These are phyloP conservation scores for Chloranthus sessilifolius DNA, from an alignment of 164 flowering plant genomes.

Conservation along the genomic window DNA sequence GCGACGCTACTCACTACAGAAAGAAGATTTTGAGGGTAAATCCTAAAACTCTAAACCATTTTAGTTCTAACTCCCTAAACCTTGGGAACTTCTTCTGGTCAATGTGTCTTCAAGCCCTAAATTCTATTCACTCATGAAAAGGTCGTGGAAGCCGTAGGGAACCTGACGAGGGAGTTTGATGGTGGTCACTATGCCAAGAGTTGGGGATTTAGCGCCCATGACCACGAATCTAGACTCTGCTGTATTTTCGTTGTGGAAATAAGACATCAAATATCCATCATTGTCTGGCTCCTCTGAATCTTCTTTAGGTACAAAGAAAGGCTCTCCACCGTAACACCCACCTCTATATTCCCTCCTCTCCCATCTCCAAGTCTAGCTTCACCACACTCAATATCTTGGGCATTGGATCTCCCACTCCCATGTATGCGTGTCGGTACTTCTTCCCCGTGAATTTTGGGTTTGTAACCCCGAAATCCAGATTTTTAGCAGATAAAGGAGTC, in stretches of 20 bases:
- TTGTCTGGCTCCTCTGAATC: too few species aligned
- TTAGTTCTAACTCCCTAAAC: too few species aligned
- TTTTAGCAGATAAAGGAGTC: slow-evolving; percentile 43
- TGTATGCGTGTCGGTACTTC: slow-evolving; percentile 53
- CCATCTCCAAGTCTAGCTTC: slow-evolving; percentile 44
- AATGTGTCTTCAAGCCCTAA: too few species aligned
- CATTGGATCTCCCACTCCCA: slow-evolving; percentile 54
- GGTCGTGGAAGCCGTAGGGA: slow-evolving; percentile 85
- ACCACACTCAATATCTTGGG: slow-evolving; percentile 65
- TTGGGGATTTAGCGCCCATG: slow-evolving; percentile 76
- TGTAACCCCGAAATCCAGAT: slow-evolving; percentile 59
- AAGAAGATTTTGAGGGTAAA: too few species aligned
- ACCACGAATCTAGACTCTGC: slow-evolving; percentile 67
- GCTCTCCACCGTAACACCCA: slow-evolving; percentile 77
- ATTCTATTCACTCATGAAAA: slow-evolving; percentile 56
- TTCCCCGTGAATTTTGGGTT: slow-evolving; percentile 45
- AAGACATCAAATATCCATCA: slow-evolving; percentile 61
- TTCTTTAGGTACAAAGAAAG: slow-evolving; percentile 57
- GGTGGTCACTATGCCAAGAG: slow-evolving; percentile 57
- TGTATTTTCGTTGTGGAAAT: slow-evolving; percentile 45
- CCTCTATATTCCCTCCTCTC: slow-evolving; percentile 37
- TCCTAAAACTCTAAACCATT: too few species aligned
- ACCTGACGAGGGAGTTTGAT: slow-evolving; percentile 69
- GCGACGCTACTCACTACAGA: too few species aligned
- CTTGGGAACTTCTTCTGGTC: too few species aligned